phyloP scores from a whole-genome alignment of 129 eudicot genomes.

The Centrapalus pauciflorus region DNA sequence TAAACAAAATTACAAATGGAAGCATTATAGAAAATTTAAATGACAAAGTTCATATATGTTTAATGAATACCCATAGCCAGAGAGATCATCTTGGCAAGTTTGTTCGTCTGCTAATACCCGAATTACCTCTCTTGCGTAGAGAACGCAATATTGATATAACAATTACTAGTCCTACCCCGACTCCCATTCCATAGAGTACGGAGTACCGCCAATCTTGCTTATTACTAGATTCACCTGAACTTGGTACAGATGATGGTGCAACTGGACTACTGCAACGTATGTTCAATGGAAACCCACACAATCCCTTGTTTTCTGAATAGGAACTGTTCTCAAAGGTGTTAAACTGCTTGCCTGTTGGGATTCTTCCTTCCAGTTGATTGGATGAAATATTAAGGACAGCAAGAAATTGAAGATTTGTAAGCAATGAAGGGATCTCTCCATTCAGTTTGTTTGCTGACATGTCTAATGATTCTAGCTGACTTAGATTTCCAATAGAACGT shows the following conservation, averaged over 20 bases:
- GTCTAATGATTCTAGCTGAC: slow-evolving; percentile 57
- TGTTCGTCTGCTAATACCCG: slow-evolving; percentile 37
- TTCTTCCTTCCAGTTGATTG: slow-evolving; percentile 44
- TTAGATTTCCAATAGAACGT: slow-evolving; percentile 42
- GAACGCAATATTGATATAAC: slow-evolving; percentile 37
- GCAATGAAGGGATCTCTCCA: slow-evolving; percentile 47
- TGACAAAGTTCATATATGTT: slow-evolving; percentile 29
- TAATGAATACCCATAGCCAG: slow-evolving; percentile 21
- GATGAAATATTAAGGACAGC: slow-evolving; percentile 43
- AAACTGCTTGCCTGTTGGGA: slow-evolving; percentile 45
- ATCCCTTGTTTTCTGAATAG: slow-evolving; percentile 42
- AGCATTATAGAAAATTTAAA: too few species aligned
- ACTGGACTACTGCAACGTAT: background rate
- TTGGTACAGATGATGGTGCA: slow-evolving; percentile 1
- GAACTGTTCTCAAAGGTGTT: slow-evolving; percentile 35
- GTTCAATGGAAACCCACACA: slow-evolving; percentile 50
- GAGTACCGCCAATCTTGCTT: slow-evolving; percentile 46
- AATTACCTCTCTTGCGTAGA: slow-evolving; percentile 39
- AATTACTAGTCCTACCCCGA: slow-evolving; percentile 63
- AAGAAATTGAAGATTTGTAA: slow-evolving; percentile 39
- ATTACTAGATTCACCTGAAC: background rate
- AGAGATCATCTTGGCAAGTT: slow-evolving; percentile 30
- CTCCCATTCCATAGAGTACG: slow-evolving; percentile 64
- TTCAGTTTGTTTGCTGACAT: slow-evolving; percentile 49
- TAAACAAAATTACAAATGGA: too few species aligned